phyloP scores from a whole-genome alignment of 768 basidiomycete genomes.

The Amanita muscaria region DNA sequence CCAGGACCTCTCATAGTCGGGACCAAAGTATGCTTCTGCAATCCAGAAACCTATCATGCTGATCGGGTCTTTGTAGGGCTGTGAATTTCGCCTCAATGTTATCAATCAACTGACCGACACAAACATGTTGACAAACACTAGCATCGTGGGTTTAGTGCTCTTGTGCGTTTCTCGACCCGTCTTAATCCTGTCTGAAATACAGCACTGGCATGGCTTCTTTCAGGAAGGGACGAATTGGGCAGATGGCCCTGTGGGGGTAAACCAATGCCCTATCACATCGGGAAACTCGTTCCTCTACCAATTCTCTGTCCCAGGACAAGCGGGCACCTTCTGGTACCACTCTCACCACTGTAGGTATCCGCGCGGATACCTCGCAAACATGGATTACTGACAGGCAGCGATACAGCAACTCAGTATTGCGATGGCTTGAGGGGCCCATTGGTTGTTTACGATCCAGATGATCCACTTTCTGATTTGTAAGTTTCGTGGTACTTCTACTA shows the following conservation, averaged over 20 bases:
- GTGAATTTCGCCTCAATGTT: constrained; percentile 32
- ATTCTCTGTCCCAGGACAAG: constrained; percentile 22
- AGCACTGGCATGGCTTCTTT: constrained; percentile 42
- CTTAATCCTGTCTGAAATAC: no score
- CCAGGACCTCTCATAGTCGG: constrained; percentile 36
- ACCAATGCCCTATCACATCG: constrained; percentile 35
- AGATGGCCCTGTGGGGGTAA: constrained; percentile 29
- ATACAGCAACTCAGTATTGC: constrained; percentile 15
- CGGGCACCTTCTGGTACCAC: constrained; percentile 26
- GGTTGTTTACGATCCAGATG: constrained; percentile 16
- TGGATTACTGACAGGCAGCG: not conserved
- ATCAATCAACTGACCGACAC: constrained; percentile 29
- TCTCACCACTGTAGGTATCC: constrained; percentile 23
- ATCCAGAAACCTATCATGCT: not conserved
- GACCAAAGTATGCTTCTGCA: constrained; percentile 10
- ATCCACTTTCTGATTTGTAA: constrained; percentile 12
- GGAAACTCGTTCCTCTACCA: constrained; percentile 30
- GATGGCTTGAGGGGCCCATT: constrained; percentile 18
- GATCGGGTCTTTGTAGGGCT: constrained; percentile 19
- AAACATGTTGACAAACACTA: constrained; percentile 32
- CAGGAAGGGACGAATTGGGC: constrained; percentile 28
- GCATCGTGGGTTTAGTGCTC: constrained; percentile 14
- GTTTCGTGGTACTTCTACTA: no score
- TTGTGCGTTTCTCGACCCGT: no score
- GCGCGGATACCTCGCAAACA: not conserved